These are phyloP conservation scores for Colletotrichum noveboracense DNA, from an alignment of 2,329 filamentous ascomycete genomes.

Conservation along the genomic window DNA sequence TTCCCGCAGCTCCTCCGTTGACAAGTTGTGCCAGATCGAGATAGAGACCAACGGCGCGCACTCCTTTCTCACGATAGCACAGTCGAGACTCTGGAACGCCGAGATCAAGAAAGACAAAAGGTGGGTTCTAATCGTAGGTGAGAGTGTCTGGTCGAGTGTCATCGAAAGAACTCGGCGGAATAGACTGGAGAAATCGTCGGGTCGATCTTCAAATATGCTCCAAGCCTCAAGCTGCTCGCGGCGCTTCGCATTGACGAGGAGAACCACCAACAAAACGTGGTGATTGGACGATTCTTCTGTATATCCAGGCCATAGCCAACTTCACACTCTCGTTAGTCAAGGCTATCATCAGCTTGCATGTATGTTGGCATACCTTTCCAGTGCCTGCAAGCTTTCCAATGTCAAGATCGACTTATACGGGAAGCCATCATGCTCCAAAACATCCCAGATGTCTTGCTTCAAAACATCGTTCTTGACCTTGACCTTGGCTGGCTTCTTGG, in stretches of 20 bases:
- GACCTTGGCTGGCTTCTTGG: constrained; percentile 61
- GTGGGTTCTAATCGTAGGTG: constrained; percentile 73
- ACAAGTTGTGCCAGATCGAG: constrained; percentile 92
- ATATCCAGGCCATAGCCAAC: constrained; percentile 95
- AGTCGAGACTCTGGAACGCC: constrained; percentile 94
- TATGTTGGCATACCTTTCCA: constrained; percentile 70
- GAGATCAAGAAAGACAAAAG: constrained; percentile 90
- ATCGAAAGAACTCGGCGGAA: constrained; percentile 91
- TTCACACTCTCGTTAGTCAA: constrained; percentile 38
- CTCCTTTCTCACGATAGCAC: constrained; percentile 87
- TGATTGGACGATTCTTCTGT: constrained; percentile 88
- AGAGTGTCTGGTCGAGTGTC: constrained; percentile 74
- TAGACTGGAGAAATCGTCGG: constrained; percentile 83
- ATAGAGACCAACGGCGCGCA: constrained; percentile 95
- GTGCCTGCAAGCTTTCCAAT: constrained; percentile 86
- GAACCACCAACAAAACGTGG: constrained; percentile 84
- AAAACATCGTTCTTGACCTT: constrained; percentile 85
- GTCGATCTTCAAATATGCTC: constrained; percentile 81
- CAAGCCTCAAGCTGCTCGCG: constrained; percentile 88
- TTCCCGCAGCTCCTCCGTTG: constrained; percentile 77
- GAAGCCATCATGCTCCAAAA: constrained; percentile 82
- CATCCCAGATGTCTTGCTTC: constrained; percentile 88
- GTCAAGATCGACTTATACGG: constrained; percentile 77
- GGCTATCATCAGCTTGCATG: neutral
- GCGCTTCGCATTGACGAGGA: constrained; percentile 88